Conservation (phyloP, 345 rosid species). For the Durio zibethinus region DNA sequence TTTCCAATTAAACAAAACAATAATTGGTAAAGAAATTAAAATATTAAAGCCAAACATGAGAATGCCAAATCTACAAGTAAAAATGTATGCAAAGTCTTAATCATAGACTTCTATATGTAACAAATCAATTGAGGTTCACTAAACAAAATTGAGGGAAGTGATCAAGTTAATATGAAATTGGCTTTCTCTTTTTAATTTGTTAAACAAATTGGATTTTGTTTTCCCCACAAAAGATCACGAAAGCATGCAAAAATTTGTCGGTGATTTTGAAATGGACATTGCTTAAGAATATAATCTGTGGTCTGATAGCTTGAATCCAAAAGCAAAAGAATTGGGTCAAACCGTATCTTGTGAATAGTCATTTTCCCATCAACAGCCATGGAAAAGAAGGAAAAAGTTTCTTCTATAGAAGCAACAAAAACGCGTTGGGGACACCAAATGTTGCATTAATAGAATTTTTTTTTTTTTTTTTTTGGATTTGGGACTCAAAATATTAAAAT, state of each 20-base stretch:
- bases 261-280: constrained; percentile 16
- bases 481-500: background rate
- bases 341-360: background rate
- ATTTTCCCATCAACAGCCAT: background rate
- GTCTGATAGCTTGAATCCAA: background rate
- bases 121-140: too few species aligned
- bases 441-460: background rate
- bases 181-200: background rate
- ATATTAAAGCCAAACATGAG: too few species aligned
- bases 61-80: too few species aligned
- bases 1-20: too few species aligned
- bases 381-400: background rate
- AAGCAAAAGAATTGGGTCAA: background rate
- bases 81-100: too few species aligned
- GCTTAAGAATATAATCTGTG: background rate
- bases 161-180: too few species aligned
- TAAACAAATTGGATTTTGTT: background rate
- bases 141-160: too few species aligned
- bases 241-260: constrained; percentile 11
- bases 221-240: background rate
- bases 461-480: too few species aligned
- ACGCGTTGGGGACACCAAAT: background rate
- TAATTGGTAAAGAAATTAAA: too few species aligned
- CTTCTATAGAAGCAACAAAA: background rate
- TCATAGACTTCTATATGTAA: too few species aligned